A percentile compares a stretch with the other conserved stretches of the same genome.
Evolutionary conservation across 2,329 filamentous ascomycete genomes (phyloP).

Genomic region (Orbilia oligospora): DNA sequence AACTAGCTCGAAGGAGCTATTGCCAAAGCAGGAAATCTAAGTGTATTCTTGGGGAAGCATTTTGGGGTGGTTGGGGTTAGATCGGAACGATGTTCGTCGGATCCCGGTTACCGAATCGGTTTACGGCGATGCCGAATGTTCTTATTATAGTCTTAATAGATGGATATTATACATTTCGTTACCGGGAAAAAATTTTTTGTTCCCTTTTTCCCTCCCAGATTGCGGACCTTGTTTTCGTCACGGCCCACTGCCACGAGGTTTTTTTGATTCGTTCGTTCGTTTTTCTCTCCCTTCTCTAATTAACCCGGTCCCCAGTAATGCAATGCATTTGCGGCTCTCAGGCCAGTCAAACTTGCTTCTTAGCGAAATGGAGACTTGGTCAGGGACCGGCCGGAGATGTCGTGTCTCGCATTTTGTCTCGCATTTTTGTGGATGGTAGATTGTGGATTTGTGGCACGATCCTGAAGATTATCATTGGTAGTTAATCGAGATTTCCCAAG

Average conservation of each 20-base stretch:
- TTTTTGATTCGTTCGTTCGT: constrained; percentile 30
- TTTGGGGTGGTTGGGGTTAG: constrained; percentile 19
- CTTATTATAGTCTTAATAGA: constrained; percentile 50
- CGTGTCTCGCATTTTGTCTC: constrained; percentile 54
- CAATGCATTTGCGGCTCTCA: constrained; percentile 22
- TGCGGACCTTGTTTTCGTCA: constrained; percentile 23
- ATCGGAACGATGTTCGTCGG: constrained; percentile 42
- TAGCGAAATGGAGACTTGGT: constrained; percentile 35
- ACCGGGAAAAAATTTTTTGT: constrained; percentile 58
- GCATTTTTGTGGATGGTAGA: constrained; percentile 13
- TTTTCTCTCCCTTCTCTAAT: not conserved
- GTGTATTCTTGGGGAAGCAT: constrained; percentile 13
- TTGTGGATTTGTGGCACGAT: not conserved
- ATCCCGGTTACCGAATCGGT: constrained; percentile 48
- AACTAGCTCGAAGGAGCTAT: constrained; percentile 34
- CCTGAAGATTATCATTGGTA: not conserved
- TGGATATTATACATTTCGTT: constrained; percentile 55
- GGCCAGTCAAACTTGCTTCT: constrained; percentile 25
- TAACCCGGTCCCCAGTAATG: not conserved
- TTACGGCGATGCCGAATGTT: constrained; percentile 57
- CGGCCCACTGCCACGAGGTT: constrained; percentile 37
- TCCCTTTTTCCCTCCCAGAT: constrained; percentile 2
- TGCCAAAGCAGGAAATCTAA: constrained; percentile 35
- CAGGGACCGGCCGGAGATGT: constrained; percentile 50
- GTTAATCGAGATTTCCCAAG: constrained; percentile 4